These are phyloP conservation scores for Jimgerdemannia lactiflua DNA, from an alignment of 192 early-diverging fungal genomes.

Conservation along the genomic window DNA sequence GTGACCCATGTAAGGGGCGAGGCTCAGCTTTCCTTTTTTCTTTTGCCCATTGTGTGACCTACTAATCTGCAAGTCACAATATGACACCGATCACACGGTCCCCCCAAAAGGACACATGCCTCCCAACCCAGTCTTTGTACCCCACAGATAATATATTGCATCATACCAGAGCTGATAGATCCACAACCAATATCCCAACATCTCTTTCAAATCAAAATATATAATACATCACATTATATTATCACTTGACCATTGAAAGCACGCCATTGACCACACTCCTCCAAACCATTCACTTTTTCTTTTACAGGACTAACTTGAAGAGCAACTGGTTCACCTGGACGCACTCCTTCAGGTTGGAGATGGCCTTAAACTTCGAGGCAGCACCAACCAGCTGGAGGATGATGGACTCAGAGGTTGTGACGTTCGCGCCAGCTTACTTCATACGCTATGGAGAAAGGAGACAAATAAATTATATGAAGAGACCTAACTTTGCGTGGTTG, in stretches of 20 bases:
- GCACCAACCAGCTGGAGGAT: slow-evolving; percentile 71
- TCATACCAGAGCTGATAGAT: no score
- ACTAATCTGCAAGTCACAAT: no score
- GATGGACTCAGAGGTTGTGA: slow-evolving; percentile 74
- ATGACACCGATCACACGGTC: no score
- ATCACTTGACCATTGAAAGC: background rate
- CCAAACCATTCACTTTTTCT: background rate
- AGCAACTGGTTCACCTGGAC: slow-evolving; percentile 64
- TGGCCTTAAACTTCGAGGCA: slow-evolving; percentile 68
- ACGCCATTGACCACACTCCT: background rate
- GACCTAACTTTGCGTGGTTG: slow-evolving; percentile 5
- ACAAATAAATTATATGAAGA: slow-evolving; percentile 18
- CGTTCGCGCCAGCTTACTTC: slow-evolving; percentile 63
- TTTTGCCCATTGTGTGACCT: no score
- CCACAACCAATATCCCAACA: no score
- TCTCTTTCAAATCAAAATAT: no score
- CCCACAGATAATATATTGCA: no score
- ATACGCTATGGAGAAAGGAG: slow-evolving; percentile 35
- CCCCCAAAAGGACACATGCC: no score
- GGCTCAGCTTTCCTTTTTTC: no score
- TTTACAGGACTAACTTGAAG: slow-evolving; percentile 5
- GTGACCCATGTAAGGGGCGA: no score
- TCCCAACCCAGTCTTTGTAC: no score
- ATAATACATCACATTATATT: no score
- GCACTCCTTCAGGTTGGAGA: slow-evolving; percentile 82